Evolutionary conservation across 1,284 basidiomycete genomes (phyloP).

Genomic region (Ustilago vetiveriae): DNA sequence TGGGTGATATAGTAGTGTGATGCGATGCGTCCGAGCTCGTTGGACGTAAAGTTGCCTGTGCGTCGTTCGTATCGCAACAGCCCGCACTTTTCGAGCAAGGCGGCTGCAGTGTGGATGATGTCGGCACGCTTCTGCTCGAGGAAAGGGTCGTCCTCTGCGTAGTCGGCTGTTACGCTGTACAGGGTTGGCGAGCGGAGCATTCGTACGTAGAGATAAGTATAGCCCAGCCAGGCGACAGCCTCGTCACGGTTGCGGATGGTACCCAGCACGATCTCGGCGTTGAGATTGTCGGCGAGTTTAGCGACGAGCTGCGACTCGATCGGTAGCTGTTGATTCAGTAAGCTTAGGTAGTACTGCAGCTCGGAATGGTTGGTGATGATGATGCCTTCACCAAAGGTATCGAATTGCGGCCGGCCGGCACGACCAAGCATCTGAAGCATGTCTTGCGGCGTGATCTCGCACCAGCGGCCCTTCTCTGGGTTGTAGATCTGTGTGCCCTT

Average conservation of each 20-base stretch:
- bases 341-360: conserved; percentile 83
- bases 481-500: conserved; percentile 99
- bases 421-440: conserved; percentile 98
- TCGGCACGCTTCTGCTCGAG: conserved; percentile 93
- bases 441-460: conserved; percentile 93
- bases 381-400: conserved; percentile 96
- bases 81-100: conserved; percentile 90
- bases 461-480: conserved; percentile 97
- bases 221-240: conserved; percentile 85
- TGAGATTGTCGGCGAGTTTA: conserved; percentile 92
- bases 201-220: conserved; percentile 78
- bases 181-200: conserved; percentile 90
- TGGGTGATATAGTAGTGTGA: conserved; percentile 97
- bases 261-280: conserved; percentile 96
- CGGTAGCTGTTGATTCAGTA: conserved; percentile 71
- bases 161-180: conserved; percentile 90
- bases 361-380: conserved; percentile 98
- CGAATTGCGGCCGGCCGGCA: conserved; percentile 96
- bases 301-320: conserved; percentile 96
- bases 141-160: conserved; percentile 83
- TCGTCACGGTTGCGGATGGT: conserved; percentile 91
- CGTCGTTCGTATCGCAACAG: conserved; percentile 92
- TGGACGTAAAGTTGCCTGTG: conserved; percentile 79
- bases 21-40: conserved; percentile 83
- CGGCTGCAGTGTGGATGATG: conserved; percentile 92